Conservation (phyloP, 768 basidiomycete genomes). For the Coprinellus micaceus region DNA sequence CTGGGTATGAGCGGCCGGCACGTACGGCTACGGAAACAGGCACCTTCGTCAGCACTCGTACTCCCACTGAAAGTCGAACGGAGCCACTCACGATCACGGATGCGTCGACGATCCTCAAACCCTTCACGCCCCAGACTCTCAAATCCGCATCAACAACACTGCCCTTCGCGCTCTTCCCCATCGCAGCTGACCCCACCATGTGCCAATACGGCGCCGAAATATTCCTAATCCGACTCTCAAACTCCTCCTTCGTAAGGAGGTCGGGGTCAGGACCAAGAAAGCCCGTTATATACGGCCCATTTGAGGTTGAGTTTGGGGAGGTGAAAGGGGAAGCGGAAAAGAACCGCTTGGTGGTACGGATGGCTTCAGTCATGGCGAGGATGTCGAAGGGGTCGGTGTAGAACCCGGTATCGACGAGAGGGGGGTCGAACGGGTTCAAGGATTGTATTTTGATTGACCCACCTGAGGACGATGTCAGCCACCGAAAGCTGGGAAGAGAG, state of each 20-base stretch:
- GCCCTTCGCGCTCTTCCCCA: neutral
- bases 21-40: constrained; percentile 9
- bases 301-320: neutral
- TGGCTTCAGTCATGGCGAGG: constrained; percentile 19
- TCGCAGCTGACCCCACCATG: constrained; percentile 2
- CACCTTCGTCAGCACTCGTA: neutral
- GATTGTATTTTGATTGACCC: constrained; percentile 33
- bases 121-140: neutral
- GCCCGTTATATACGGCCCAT: neutral
- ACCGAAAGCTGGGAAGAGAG: neutral
- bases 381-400: constrained; percentile 27
- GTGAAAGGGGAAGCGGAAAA: constrained; percentile 4
- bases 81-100: neutral
- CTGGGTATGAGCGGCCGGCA: constrained; percentile 13
- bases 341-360: constrained; percentile 16
- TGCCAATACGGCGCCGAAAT: constrained; percentile 2
- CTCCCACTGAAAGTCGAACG: neutral
- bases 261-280: neutral
- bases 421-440: constrained; percentile 38
- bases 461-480: constrained; percentile 16
- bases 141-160: constrained; percentile 9
- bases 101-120: constrained; percentile 11
- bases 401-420: constrained; percentile 46
- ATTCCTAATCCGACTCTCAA: neutral
- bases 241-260: neutral